Conservation (phyloP, 2,329 filamentous ascomycete genomes). For the Epicoccum nigrum region DNA sequence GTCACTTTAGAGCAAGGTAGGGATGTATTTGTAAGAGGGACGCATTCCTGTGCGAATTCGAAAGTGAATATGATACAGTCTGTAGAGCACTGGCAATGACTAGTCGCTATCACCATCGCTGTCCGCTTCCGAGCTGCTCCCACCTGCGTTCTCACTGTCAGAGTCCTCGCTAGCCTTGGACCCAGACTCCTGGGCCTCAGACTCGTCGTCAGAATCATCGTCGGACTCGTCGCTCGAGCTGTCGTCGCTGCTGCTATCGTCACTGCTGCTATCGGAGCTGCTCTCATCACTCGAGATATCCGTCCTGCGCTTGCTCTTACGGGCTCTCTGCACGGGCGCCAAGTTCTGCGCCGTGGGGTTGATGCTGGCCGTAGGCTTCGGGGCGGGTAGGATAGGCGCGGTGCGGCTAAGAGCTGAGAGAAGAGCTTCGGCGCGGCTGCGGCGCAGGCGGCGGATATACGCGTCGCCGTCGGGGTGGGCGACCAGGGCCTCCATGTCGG, state of each 20-base stretch:
- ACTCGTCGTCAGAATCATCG: slow-evolving; percentile 23
- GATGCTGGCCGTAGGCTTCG: slow-evolving; percentile 19
- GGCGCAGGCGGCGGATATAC: slow-evolving; percentile 44
- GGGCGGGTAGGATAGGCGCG: slow-evolving; percentile 27
- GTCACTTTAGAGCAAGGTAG: too few species aligned
- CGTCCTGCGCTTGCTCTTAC: slow-evolving; percentile 38
- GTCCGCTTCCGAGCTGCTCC: slow-evolving; percentile 1
- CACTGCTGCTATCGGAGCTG: slow-evolving; percentile 40
- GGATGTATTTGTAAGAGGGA: too few species aligned
- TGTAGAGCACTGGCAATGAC: slow-evolving; percentile 25
- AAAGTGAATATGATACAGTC: too few species aligned
- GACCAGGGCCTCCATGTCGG: slow-evolving; percentile 33
- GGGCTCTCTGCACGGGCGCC: slow-evolving; percentile 22
- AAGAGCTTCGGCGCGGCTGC: slow-evolving; percentile 41
- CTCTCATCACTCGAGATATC: slow-evolving; percentile 42
- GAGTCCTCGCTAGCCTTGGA: slow-evolving; percentile 15
- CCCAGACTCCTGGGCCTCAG: slow-evolving; percentile 15
- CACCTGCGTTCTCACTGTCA: slow-evolving; percentile 8
- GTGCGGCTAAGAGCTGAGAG: slow-evolving; percentile 37
- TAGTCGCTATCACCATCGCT: slow-evolving; percentile 26
- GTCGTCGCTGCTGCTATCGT: slow-evolving; percentile 29
- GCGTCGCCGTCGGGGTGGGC: slow-evolving; percentile 35
- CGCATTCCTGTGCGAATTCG: too few species aligned
- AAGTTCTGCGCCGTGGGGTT: slow-evolving; percentile 25
- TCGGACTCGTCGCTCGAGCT: slow-evolving; percentile 28